Conservation (phyloP, 495 filamentous ascomycete genomes). For the Copromyces sp. region DNA sequence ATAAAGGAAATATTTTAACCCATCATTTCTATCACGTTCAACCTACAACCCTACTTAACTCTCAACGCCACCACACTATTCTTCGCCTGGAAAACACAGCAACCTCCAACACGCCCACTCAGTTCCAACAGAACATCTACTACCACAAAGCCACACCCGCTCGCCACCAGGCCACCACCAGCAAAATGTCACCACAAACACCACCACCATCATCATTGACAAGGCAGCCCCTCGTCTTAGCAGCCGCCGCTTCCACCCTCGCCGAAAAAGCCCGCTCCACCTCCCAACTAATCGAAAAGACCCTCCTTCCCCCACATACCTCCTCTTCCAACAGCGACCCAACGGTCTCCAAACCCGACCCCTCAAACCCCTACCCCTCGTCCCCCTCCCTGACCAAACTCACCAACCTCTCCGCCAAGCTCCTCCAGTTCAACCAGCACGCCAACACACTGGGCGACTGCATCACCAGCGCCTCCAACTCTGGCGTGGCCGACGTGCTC, state of each 20-base stretch:
- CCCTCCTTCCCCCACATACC: neutral
- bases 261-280: neutral
- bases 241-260: neutral
- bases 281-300: neutral
- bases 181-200: neutral
- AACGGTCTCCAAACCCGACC: neutral
- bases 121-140: neutral
- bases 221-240: neutral
- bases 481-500: neutral
- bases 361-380: neutral
- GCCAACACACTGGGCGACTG: constrained; percentile 1
- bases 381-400: neutral
- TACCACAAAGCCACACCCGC: neutral
- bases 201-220: neutral
- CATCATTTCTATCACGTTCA: neutral
- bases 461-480: neutral
- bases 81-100: neutral
- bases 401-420: neutral
- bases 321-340: neutral
- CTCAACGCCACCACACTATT: neutral
- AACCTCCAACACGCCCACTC: neutral
- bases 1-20: neutral
- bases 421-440: constrained; percentile 6
- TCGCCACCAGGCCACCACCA: neutral
- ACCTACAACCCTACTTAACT: neutral